Percentiles rank a stretch among this genome's conserved stretches.
Conservation (phyloP, 441 rosid species). For the Gossypium lobatum region DNA sequence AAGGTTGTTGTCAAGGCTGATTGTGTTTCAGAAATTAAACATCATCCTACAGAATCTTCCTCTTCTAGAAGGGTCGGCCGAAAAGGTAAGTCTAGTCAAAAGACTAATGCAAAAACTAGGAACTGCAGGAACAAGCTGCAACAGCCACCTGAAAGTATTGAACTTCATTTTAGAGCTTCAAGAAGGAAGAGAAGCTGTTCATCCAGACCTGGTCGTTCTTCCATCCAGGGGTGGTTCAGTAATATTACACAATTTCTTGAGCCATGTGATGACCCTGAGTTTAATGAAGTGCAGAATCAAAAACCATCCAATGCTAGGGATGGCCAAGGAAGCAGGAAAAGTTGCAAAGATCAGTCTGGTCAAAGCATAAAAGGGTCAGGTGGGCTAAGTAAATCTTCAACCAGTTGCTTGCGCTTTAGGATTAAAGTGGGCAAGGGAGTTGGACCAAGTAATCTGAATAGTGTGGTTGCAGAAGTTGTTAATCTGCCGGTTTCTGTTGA, state of each 20-base stretch:
- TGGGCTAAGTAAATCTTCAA: slow-evolving; percentile 32
- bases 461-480: slow-evolving; percentile 35
- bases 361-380: slow-evolving; percentile 32
- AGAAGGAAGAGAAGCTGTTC: slow-evolving; percentile 69
- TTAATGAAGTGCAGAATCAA: slow-evolving; percentile 31
- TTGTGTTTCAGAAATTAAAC: slow-evolving; percentile 36
- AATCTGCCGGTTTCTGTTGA: slow-evolving; percentile 31
- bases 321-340: slow-evolving; percentile 31
- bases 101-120: slow-evolving; percentile 38
- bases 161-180: slow-evolving; percentile 34
- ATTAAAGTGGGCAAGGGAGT: slow-evolving; percentile 68
- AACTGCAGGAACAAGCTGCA: slow-evolving; percentile 35
- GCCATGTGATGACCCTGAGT: slow-evolving; percentile 30
- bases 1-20: slow-evolving; percentile 32
- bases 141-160: slow-evolving; percentile 26
- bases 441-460: slow-evolving; percentile 33
- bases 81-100: slow-evolving; percentile 36
- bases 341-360: slow-evolving; percentile 23
- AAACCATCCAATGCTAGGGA: slow-evolving; percentile 32
- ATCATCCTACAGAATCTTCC: slow-evolving; percentile 27
- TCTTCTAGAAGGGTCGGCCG: slow-evolving; percentile 41
- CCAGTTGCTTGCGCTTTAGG: slow-evolving; percentile 59
- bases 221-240: slow-evolving; percentile 57
- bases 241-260: slow-evolving; percentile 43
- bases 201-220: slow-evolving; percentile 60